phyloP scores from a whole-genome alignment of 2,329 filamentous ascomycete species.

The Colletotrichum incanum region DNA sequence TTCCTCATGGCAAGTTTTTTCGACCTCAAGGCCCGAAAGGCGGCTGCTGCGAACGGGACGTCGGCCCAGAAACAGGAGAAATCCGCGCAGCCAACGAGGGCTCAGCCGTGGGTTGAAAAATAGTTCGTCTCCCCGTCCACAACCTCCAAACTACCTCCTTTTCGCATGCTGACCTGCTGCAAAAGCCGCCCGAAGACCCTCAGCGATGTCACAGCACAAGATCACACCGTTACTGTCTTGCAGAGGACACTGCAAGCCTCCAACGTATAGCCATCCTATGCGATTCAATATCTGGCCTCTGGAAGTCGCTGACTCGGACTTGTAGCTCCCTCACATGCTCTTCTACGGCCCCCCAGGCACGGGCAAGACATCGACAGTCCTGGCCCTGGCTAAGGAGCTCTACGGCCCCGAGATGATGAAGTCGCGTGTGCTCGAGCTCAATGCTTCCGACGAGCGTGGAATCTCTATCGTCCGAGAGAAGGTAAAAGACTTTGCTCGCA shows the following conservation, averaged over 20 bases:
- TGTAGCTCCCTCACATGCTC: constrained; percentile 94
- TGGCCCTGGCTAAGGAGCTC: constrained; percentile 96
- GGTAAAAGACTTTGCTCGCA: constrained; percentile 97
- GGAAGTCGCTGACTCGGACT: constrained; percentile 21
- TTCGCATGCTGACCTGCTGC: constrained; percentile 48
- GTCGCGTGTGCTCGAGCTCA: constrained; percentile 96
- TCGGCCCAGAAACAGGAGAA: constrained; percentile 77
- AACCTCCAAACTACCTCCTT: background rate
- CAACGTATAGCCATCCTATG: constrained; percentile 73
- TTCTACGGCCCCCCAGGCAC: constrained; percentile 99
- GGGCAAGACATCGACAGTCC: constrained; percentile 97
- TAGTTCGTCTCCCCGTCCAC: constrained; percentile 73
- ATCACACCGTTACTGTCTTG: constrained; percentile 95
- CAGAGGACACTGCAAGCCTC: constrained; percentile 94
- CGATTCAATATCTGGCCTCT: background rate
- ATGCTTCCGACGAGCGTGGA: constrained; percentile 98
- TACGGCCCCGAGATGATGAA: constrained; percentile 96
- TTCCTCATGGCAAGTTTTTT: constrained; percentile 89
- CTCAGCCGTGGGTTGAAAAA: constrained; percentile 99
- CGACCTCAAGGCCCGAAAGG: constrained; percentile 92
- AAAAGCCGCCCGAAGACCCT: constrained; percentile 91
- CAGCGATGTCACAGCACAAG: constrained; percentile 95
- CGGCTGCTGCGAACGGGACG: constrained; percentile 76
- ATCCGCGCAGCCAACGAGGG: constrained; percentile 71
- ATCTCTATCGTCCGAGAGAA: constrained; percentile 98